These are phyloP conservation scores for Kwoniella europaea DNA, from an alignment of 768 basidiomycete genomes.

Conservation along the genomic window DNA sequence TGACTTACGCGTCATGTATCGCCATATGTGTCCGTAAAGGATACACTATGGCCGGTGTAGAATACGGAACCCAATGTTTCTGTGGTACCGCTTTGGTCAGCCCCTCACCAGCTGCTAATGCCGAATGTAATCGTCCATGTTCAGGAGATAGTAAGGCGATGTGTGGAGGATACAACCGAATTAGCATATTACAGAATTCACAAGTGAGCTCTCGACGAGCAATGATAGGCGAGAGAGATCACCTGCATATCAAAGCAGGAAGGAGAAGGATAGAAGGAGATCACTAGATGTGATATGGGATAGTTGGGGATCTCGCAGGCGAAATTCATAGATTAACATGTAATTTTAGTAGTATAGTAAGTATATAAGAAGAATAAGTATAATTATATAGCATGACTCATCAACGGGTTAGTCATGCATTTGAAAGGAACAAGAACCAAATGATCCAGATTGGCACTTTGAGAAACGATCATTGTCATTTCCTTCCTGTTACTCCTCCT, in stretches of 20 bases:
- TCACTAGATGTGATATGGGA: neutral
- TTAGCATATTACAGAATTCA: slow-evolving; percentile 5
- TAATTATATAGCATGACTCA: no score
- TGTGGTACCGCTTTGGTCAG: slow-evolving; percentile 12
- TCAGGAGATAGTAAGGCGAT: slow-evolving; percentile 6
- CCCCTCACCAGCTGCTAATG: neutral
- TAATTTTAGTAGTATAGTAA: neutral
- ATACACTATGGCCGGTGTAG: slow-evolving; percentile 29
- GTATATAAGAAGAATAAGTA: no score
- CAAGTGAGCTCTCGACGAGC: neutral
- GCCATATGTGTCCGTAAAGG: slow-evolving; percentile 23
- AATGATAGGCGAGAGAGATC: neutral
- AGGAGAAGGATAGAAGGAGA: neutral
- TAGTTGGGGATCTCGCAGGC: neutral
- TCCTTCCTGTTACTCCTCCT: no score
- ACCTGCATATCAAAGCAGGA: neutral
- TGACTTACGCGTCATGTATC: slow-evolving; percentile 25
- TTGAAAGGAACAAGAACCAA: no score
- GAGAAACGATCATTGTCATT: neutral
- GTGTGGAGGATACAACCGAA: slow-evolving; percentile 20
- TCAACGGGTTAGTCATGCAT: no score
- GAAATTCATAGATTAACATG: neutral
- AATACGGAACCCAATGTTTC: slow-evolving; percentile 26
- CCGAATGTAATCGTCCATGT: slow-evolving; percentile 10
- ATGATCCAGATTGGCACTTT: no score